Evolutionary conservation across 2,329 filamentous ascomycete genomes (phyloP), one percentile per base, ranked within the genome.

Genomic region (Zasmidium cellare): DNA sequence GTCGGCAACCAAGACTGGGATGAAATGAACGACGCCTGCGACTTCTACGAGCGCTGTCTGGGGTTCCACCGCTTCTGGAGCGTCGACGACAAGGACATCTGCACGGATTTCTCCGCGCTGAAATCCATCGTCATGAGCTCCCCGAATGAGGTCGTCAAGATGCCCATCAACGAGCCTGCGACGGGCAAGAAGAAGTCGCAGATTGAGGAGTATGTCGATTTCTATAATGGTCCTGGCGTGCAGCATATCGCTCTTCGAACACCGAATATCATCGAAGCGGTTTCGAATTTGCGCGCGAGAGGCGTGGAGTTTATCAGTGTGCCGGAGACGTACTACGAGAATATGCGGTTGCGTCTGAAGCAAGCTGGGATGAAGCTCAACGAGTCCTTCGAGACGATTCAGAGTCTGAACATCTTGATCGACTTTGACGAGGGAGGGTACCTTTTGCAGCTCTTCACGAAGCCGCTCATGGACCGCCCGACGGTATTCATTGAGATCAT

Each of bases 401-500:
- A 90, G 79, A 80, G 80, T 51, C 78, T 97, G 67, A 91, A 92
- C 74, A 96, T 97, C 67, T 77, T 97, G 68, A 94, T 97, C 70
- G 92, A 97, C 77, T 97, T 97, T 69, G 93, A 97, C 68, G 92
- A 96, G 81, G 86, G 85, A 22, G 93, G 93, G 0, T 97, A 97
- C 75, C 75, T 97, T 63, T 64, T 87, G 65, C 85, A 87, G 72
- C 68, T 83, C 2, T 83, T 83, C 63, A 82, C 80, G 0, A 82
- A 82, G 85, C 93, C 93, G 63, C 76, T 97, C 65, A 90, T 96
- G 88, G 92, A 97, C 76, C 87, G 93, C 12, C 93, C 93, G 22
- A 97, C 93, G 2, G 92, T 97, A 24, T 97, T 97, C 72, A 86
- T 97, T 63, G 93, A 97, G 83, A 96, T 97, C 68, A 97, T 97